phyloP scores from a whole-genome alignment of 164 flowering plant species.

The Umbellularia californica region DNA sequence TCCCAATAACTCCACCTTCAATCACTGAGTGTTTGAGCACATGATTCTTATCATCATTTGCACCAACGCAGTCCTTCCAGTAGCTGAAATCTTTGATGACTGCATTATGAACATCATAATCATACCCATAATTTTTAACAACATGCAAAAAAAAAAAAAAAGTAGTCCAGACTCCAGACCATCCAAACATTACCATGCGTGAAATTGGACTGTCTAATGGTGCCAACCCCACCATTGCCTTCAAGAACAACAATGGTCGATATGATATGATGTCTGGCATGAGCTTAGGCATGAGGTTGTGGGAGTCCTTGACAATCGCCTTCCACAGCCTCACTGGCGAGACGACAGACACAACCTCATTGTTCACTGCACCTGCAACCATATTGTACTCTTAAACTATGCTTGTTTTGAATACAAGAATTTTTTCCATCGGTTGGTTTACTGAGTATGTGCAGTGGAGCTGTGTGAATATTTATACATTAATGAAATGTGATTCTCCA shows the following conservation, averaged over 20 bases:
- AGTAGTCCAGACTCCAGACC: neutral
- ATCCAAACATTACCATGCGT: slow-evolving; percentile 2
- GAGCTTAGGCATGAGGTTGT: slow-evolving; percentile 7
- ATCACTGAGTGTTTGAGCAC: neutral
- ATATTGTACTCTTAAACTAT: neutral
- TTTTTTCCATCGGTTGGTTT: neutral
- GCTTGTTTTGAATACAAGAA: neutral
- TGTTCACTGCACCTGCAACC: slow-evolving; percentile 1
- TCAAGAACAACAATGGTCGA: neutral
- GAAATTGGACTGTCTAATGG: slow-evolving; percentile 1
- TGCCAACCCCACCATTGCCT: slow-evolving; percentile 4
- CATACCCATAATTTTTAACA: neutral
- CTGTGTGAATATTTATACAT: neutral
- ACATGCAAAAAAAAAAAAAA: neutral
- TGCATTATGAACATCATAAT: neutral
- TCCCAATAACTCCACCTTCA: slow-evolving; percentile 6
- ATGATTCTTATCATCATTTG: slow-evolving; percentile 1
- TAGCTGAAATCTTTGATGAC: slow-evolving; percentile 3
- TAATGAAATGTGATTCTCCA: neutral
- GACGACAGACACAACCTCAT: neutral
- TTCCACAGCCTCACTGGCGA: neutral
- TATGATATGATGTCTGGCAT: slow-evolving; percentile 5
- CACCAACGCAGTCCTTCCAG: slow-evolving; percentile 2
- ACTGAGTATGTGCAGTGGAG: neutral
- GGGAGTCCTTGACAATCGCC: slow-evolving; percentile 3